Conservation (phyloP, 2,329 filamentous ascomycete species). For the Aspergillus ochraceoroseus region DNA sequence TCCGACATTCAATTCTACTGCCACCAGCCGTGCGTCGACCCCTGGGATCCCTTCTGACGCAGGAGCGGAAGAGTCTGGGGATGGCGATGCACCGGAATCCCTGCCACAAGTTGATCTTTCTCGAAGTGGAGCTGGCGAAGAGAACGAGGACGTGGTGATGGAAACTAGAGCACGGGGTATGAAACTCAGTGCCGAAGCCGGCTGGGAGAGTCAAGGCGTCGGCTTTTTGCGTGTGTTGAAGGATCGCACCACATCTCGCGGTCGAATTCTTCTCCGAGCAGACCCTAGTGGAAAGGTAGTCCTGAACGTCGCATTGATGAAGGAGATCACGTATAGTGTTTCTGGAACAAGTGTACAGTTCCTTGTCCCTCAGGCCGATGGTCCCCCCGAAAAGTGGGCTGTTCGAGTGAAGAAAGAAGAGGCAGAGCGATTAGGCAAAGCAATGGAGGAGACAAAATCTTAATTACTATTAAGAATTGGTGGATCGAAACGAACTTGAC, state of each 20-base stretch:
- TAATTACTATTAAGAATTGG: conserved; percentile 11
- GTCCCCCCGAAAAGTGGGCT: conserved; percentile 64
- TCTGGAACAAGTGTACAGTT: conserved; percentile 46
- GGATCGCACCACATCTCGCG: conserved; percentile 62
- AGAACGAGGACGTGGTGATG: conserved; percentile 65
- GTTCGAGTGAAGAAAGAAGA: conserved; percentile 57
- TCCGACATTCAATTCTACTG: conserved; percentile 34
- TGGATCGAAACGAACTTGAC: conserved; percentile 10
- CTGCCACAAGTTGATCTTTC: conserved; percentile 68
- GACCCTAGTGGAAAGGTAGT: conserved; percentile 69
- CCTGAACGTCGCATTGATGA: conserved; percentile 64
- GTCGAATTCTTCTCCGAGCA: conserved; percentile 66
- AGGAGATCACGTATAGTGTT: conserved; percentile 58
- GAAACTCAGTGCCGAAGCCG: conserved; percentile 51
- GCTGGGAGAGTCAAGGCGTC: conserved; percentile 66
- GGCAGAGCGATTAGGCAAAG: conserved; percentile 12
- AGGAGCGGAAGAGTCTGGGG: conserved; percentile 39
- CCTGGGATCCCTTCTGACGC: conserved; percentile 46
- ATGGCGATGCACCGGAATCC: conserved; percentile 54
- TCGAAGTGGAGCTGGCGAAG: conserved; percentile 62
- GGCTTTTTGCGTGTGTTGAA: conserved; percentile 69
- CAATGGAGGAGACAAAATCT: conserved; percentile 23
- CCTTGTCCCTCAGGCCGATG: conserved; percentile 52
- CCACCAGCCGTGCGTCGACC: conserved; percentile 44
- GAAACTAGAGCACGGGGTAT: conserved; percentile 67